These are phyloP conservation scores for Metarhizium humberi DNA, from an alignment of 2,329 filamentous ascomycete species.

Conservation along the genomic window DNA sequence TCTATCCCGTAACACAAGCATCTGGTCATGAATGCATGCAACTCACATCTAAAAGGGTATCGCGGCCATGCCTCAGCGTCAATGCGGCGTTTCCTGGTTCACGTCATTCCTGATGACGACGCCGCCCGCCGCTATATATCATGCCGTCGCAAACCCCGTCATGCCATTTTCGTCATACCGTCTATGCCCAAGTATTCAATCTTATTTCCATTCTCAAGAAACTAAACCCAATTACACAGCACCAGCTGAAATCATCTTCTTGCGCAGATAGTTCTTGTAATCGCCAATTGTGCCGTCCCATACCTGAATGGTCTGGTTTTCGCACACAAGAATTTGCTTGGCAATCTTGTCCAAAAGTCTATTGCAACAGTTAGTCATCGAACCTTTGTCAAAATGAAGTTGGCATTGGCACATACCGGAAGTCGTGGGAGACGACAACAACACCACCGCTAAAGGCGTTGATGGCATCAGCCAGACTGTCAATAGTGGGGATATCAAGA, in stretches of 20 bases:
- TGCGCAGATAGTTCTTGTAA: slow-evolving; percentile 97
- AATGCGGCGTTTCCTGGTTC: slow-evolving; percentile 12
- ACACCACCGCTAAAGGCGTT: slow-evolving; percentile 95
- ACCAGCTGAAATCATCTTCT: slow-evolving; percentile 92
- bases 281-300: slow-evolving; percentile 87
- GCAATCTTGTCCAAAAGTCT: slow-evolving; percentile 98
- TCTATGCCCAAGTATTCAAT: slow-evolving; percentile 17
- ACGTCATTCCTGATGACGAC: slow-evolving; percentile 10
- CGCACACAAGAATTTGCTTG: slow-evolving; percentile 98
- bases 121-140: slow-evolving; percentile 9
- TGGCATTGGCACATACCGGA: slow-evolving; percentile 57
- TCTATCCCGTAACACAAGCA: slow-evolving; percentile 22
- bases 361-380: slow-evolving; percentile 10
- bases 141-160: slow-evolving; percentile 8
- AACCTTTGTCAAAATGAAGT: background rate
- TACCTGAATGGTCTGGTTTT: slow-evolving; percentile 85
- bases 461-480: slow-evolving; percentile 94
- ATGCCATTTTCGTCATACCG: slow-evolving; percentile 9
- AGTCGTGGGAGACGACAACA: slow-evolving; percentile 96
- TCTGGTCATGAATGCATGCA: slow-evolving; percentile 14
- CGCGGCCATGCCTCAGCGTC: slow-evolving; percentile 19
- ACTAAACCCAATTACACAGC: slow-evolving; percentile 60
- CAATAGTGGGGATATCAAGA: slow-evolving; percentile 97
- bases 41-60: slow-evolving; percentile 21
- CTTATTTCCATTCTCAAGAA: slow-evolving; percentile 2